Percentiles rank a stretch among this genome's conserved stretches.
Evolutionary conservation across 2,329 filamentous ascomycete species (phyloP).

Genomic region (Hymenotorrendiella dingleyae): DNA sequence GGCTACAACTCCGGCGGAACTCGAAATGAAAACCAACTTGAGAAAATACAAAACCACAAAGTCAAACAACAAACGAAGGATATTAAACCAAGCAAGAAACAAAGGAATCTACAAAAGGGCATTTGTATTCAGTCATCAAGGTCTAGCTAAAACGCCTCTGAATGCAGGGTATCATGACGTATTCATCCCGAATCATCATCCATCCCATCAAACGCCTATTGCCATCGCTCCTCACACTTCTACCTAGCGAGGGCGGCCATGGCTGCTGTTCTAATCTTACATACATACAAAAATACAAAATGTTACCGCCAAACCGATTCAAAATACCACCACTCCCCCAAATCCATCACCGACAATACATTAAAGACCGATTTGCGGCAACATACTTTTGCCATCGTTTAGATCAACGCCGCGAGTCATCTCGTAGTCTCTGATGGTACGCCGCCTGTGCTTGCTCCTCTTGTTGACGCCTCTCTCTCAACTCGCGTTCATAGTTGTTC

Average conservation of each 20-base stretch:
- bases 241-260: neutral
- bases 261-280: constrained; percentile 2
- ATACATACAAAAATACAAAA: constrained; percentile 3
- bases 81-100: too few relatives aligned
- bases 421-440: constrained; percentile 4
- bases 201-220: neutral
- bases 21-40: too few relatives aligned
- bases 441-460: constrained; percentile 1
- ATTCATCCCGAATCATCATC: constrained; percentile 7
- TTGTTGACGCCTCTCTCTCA: constrained; percentile 5
- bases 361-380: neutral
- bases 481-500: constrained; percentile 11
- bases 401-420: constrained; percentile 4
- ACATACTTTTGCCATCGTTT: neutral
- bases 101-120: too few relatives aligned
- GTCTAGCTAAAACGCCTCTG: neutral
- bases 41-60: too few relatives aligned
- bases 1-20: too few relatives aligned
- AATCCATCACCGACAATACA: neutral
- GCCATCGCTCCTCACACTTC: neutral
- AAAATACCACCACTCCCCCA: neutral
- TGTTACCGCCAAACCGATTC: neutral
- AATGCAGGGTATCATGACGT: constrained; percentile 9
- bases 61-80: too few relatives aligned
- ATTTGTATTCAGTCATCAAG: neutral